Percentiles rank a stretch among this genome's conserved stretches.
Conservation (phyloP, 352 stramenopile species). For the Phytophthora boehmeriae region DNA sequence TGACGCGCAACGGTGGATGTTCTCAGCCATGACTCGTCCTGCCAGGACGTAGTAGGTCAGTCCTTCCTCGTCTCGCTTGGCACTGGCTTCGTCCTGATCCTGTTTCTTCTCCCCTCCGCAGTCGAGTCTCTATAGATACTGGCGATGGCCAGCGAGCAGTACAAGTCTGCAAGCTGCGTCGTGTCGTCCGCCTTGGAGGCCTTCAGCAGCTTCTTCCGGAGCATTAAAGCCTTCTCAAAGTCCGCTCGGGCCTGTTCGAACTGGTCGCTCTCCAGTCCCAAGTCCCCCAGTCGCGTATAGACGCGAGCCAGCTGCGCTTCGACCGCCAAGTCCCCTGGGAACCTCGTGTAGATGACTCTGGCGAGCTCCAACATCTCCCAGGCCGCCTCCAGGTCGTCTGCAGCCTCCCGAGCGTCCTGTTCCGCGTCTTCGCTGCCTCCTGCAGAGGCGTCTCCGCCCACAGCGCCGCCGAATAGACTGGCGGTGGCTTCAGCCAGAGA, state of each 20-base stretch:
- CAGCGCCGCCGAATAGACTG: slow-evolving; percentile 59
- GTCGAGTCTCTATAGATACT: slow-evolving; percentile 81
- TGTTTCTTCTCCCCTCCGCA: slow-evolving; percentile 16
- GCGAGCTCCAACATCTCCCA: slow-evolving; percentile 90
- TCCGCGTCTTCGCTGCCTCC: slow-evolving; percentile 45
- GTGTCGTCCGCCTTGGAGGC: slow-evolving; percentile 70
- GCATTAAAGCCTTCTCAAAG: slow-evolving; percentile 78
- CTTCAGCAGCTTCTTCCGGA: slow-evolving; percentile 76
- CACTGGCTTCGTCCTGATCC: slow-evolving; percentile 28
- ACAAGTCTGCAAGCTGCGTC: slow-evolving; percentile 80
- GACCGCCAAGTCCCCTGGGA: slow-evolving; percentile 65
- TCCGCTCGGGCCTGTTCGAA: slow-evolving; percentile 78
- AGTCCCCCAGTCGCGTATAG: slow-evolving; percentile 80
- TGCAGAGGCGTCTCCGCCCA: slow-evolving; percentile 17
- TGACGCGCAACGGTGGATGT: slow-evolving; percentile 66
- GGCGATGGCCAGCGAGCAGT: slow-evolving; percentile 85
- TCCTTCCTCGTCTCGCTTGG: slow-evolving; percentile 56
- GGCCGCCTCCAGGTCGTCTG: slow-evolving; percentile 81
- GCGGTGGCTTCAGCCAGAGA: slow-evolving; percentile 71
- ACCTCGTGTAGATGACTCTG: slow-evolving; percentile 81
- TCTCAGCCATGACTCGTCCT: slow-evolving; percentile 80
- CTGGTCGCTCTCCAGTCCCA: slow-evolving; percentile 82
- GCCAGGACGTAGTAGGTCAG: slow-evolving; percentile 86
- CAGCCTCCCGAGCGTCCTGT: slow-evolving; percentile 55
- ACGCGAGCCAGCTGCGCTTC: slow-evolving; percentile 82